phyloP scores from a whole-genome alignment of 805 yeast genomes.

The Tetrapisispora arboricola region DNA sequence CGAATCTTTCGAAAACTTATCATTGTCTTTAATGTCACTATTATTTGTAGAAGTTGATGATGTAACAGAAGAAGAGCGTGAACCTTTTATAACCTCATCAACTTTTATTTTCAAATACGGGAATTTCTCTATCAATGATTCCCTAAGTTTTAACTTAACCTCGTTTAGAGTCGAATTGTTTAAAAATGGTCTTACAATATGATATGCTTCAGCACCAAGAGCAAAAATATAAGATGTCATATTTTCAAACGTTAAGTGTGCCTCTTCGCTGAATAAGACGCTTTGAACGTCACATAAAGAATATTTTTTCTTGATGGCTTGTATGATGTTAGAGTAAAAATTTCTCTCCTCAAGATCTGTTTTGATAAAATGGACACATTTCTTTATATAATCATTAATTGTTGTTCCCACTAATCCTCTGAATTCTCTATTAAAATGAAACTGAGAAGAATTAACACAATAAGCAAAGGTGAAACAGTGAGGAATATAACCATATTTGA shows the following conservation, averaged over 20 bases:
- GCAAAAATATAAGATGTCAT: conserved; percentile 1
- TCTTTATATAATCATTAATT: conserved; percentile 1
- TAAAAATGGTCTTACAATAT: conserved; percentile 1
- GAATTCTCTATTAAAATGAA: conserved; percentile 2
- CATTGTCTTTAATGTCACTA: not conserved
- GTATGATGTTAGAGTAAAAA: not conserved
- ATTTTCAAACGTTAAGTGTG: not conserved
- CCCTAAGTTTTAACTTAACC: not conserved
- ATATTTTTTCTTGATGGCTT: not conserved
- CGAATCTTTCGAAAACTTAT: not conserved
- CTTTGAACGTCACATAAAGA: conserved; percentile 1
- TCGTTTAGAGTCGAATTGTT: not conserved
- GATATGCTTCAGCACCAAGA: conserved; percentile 1
- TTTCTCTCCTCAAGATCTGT: not conserved
- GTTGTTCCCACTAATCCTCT: not conserved
- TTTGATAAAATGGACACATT: not conserved
- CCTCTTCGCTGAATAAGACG: conserved; percentile 1
- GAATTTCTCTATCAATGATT: not conserved
- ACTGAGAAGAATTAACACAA: conserved; percentile 1
- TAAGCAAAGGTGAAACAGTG: conserved; percentile 2
- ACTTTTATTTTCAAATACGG: not conserved
- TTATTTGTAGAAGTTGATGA: not conserved
- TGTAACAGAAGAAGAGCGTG: not conserved
- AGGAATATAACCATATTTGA: conserved; percentile 1
- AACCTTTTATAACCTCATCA: not conserved